phyloP scores from a whole-genome alignment of 108 stramenopile genomes.

The Cafeteria roenbergensis region DNA sequence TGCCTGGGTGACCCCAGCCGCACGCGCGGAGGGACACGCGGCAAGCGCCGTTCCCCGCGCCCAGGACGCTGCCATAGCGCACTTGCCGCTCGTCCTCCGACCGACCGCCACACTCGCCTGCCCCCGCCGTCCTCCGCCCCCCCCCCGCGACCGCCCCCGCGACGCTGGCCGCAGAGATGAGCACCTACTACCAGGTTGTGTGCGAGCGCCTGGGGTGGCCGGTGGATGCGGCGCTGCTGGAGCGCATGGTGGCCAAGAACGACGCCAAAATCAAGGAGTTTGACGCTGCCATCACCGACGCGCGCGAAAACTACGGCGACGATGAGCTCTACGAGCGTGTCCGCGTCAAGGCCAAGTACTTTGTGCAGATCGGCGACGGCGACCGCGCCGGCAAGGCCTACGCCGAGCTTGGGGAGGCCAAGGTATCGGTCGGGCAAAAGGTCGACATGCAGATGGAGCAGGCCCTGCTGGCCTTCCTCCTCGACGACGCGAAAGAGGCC shows the following conservation, averaged over 20 bases:
- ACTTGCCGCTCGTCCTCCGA: neutral
- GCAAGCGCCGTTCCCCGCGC: too few relatives aligned
- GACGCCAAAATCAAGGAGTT: slow-evolving; percentile 8
- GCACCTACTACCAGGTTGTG: slow-evolving; percentile 4
- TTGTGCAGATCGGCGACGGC: slow-evolving; percentile 56
- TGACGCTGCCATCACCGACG: slow-evolving; percentile 37
- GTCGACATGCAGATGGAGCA: slow-evolving; percentile 83
- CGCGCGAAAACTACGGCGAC: slow-evolving; percentile 79
- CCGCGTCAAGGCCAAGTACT: slow-evolving; percentile 66
- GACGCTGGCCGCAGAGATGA: slow-evolving; percentile 16
- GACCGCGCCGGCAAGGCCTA: slow-evolving; percentile 58
- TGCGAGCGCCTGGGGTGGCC: slow-evolving; percentile 9
- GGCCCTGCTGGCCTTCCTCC: slow-evolving; percentile 68
- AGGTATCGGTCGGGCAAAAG: slow-evolving; percentile 79
- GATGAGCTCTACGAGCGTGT: slow-evolving; percentile 88
- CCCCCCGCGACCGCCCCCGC: too few relatives aligned
- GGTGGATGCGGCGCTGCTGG: slow-evolving; percentile 14
- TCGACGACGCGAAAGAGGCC: slow-evolving; percentile 44
- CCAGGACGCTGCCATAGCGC: neutral
- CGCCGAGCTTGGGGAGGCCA: slow-evolving; percentile 59
- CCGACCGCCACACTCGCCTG: too few relatives aligned
- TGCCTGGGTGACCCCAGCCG: neutral
- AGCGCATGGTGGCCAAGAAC: slow-evolving; percentile 20
- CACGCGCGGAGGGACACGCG: neutral
- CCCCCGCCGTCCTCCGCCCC: too few relatives aligned